These are phyloP conservation scores for Aspergillus sp. DNA, from an alignment of 2,329 filamentous ascomycete species.

Conservation along the genomic window DNA sequence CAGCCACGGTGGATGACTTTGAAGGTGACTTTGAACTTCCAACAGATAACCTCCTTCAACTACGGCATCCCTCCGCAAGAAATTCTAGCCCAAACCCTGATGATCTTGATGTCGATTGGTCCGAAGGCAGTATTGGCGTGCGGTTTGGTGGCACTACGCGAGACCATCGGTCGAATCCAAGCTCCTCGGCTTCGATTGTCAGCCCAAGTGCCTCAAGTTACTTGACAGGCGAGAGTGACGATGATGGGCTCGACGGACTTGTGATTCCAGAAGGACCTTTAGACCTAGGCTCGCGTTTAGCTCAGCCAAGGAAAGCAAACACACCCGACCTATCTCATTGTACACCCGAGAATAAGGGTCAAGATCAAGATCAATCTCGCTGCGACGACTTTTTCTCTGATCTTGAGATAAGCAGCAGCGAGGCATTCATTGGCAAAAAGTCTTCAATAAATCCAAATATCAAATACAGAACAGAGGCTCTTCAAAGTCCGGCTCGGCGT, in stretches of 20 bases:
- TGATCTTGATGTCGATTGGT: conserved; percentile 82
- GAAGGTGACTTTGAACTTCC: conserved; percentile 73
- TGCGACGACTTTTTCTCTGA: conserved; percentile 80
- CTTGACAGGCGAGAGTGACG: conserved; percentile 87
- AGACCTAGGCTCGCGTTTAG: conserved; percentile 76
- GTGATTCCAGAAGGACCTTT: conserved; percentile 80
- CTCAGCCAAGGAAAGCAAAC: conserved; percentile 62
- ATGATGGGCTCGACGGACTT: conserved; percentile 88
- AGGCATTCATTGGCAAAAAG: conserved; percentile 77
- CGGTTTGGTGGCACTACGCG: conserved; percentile 83
- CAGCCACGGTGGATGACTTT: conserved; percentile 62
- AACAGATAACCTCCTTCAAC: conserved; percentile 62
- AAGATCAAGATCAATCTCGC: conserved; percentile 28
- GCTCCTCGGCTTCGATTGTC: conserved; percentile 83
- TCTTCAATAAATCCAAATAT: conserved; percentile 87
- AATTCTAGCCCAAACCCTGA: conserved; percentile 64
- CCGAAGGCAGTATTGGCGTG: conserved; percentile 88
- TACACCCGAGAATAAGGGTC: conserved; percentile 20
- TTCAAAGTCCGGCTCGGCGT: conserved; percentile 67
- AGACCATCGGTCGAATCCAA: conserved; percentile 75
- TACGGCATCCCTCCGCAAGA: conserved; percentile 64
- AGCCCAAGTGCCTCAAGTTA: conserved; percentile 93
- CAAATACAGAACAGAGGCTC: conserved; percentile 73
- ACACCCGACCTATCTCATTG: conserved; percentile 31
- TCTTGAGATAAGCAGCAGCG: conserved; percentile 81